phyloP scores from a whole-genome alignment of 2,329 filamentous ascomycete species.

The Colletotrichum echinochloae region DNA sequence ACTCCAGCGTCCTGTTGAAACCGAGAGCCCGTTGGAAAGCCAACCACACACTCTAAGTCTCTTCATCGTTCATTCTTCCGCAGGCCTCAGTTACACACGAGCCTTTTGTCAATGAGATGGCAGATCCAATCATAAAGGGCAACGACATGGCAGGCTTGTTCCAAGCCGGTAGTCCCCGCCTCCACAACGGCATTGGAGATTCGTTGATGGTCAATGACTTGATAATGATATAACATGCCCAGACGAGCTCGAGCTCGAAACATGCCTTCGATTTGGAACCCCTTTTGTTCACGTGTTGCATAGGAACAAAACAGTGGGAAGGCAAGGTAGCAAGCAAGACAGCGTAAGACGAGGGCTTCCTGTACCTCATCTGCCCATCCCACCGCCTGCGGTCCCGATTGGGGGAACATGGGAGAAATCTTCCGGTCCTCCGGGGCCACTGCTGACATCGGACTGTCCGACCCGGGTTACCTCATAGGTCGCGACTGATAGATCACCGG shows the following conservation, averaged over 20 bases:
- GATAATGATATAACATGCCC: neutral
- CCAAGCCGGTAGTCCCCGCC: neutral
- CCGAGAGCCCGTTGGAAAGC: neutral
- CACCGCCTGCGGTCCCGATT: neutral
- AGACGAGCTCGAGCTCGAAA: neutral
- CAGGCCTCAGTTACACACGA: neutral
- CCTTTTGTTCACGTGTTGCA: neutral
- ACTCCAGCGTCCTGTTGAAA: neutral
- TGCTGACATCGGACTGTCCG: constrained; percentile 12
- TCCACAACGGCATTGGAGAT: neutral
- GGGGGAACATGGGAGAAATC: neutral
- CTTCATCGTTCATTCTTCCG: constrained; percentile 17
- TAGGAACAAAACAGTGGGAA: neutral
- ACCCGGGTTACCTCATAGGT: neutral
- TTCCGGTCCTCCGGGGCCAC: constrained; percentile 24
- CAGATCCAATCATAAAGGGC: neutral
- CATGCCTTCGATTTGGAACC: neutral
- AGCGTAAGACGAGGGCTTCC: neutral
- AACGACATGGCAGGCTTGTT: neutral
- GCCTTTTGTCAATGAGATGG: constrained; percentile 6
- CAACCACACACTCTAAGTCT: neutral
- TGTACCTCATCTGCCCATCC: neutral
- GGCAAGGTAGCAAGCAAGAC: neutral
- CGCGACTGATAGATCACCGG: constrained; percentile 6
- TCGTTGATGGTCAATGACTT: neutral